These are phyloP conservation scores for Lasiosphaeris hirsuta DNA, from an alignment of 495 filamentous ascomycete genomes.

Conservation along the genomic window DNA sequence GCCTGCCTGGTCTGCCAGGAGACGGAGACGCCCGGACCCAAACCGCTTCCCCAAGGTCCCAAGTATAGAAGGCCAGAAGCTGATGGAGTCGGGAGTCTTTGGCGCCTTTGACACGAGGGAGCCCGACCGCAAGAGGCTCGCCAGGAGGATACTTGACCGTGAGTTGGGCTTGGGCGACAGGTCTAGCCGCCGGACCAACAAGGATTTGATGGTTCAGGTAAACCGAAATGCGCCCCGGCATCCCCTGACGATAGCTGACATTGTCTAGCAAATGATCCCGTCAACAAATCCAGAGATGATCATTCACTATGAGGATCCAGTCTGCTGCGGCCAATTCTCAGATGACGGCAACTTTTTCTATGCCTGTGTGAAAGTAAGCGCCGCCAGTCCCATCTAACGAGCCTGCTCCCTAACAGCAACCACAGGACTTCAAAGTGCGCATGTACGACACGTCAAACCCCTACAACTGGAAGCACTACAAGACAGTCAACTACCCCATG, in stretches of 20 bases:
- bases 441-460: conserved; percentile 99
- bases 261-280: conserved; percentile 60
- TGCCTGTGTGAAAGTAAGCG: conserved; percentile 64
- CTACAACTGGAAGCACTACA: conserved; percentile 93
- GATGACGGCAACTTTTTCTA: conserved; percentile 98
- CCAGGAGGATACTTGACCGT: conserved; percentile 68
- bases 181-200: conserved; percentile 51
- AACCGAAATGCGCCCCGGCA: neutral
- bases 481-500: conserved; percentile 79
- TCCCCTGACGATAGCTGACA: neutral
- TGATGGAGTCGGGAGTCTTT: conserved; percentile 80
- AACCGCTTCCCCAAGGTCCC: conserved; percentile 69
- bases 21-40: conserved; percentile 34
- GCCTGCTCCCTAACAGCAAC: neutral
- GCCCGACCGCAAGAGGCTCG: conserved; percentile 52
- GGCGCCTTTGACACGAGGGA: conserved; percentile 58
- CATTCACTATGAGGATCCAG: conserved; percentile 77
- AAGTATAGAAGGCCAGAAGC: conserved; percentile 64
- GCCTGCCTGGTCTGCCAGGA: conserved; percentile 3
- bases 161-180: conserved; percentile 65
- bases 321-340: conserved; percentile 95
- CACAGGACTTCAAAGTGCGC: conserved; percentile 77
- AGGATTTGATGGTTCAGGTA: conserved; percentile 54
- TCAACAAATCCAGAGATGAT: conserved; percentile 77
- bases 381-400: neutral